Base-by-base conservation (phyloP, 306 rosid species). In the Datisca glomerata region DNA sequence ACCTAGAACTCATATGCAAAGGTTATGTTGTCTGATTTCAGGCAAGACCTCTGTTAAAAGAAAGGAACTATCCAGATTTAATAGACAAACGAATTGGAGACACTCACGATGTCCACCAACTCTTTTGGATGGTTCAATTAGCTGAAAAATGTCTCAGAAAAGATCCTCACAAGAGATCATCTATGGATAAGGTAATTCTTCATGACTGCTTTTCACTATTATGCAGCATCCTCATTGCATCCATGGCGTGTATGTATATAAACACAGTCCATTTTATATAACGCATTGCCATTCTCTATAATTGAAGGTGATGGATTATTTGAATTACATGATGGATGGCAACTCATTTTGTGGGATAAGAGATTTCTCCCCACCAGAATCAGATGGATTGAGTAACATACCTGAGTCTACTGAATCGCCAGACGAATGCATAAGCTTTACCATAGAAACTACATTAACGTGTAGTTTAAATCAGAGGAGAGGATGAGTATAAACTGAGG, bases 11-110 rank as follows among this genome's bases (percentile, higher is more conserved):
- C n/a, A n/a, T n/a, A n/a, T n/a, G n/a, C n/a, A n/a, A n/a, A n/a
- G n/a, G n/a, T n/a, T n/a, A n/a, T n/a, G n/a, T n/a, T n/a, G n/a
- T n/a, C n/a, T n/a, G n/a, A 12, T 50, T 53, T 29, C 61, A 84
- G 93, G 93, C 86, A 40, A 79, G 84, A 51, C 72, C 95, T 43
- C 51, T 73, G 41, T 31, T 79, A 18, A 79, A 45, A 72, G 74
- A 79, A 29, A 67, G 76, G 68, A 86, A 79, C 66, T 86, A 82
- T 37, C 93, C 94, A n/a, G 78, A 59, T 62, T 51, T 86, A 64
- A 57, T 82, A 42, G 94, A 82, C 38, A 69, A 69, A 33, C 71
- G 74, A 49, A 76, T 82, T 38, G 54, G 36, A 10, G 55, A 71
- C 18, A 38, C 31, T 10, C 72, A 75, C 39, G 85, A 86, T 62